phyloP scores from a whole-genome alignment of 2,329 filamentous ascomycete genomes.

The Endoconidiophora laricicola region DNA sequence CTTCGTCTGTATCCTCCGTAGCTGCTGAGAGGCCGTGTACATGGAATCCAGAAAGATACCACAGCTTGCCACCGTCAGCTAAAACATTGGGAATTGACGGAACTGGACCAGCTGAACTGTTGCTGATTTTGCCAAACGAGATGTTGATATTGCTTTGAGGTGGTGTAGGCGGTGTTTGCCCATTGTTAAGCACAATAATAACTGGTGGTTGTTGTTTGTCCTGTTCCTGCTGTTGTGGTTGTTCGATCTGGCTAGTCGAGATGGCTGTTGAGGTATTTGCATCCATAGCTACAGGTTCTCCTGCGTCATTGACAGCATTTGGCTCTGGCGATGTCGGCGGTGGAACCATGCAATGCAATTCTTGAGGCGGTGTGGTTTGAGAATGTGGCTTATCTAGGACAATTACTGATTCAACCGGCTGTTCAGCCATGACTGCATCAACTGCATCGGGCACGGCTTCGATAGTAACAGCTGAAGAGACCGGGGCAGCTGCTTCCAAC shows the following conservation, averaged over 20 bases:
- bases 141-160: constrained; percentile 12
- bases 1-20: neutral
- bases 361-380: constrained; percentile 6
- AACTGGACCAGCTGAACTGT: too few species aligned
- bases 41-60: constrained; percentile 8
- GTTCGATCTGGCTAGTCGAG: neutral
- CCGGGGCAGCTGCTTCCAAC: neutral
- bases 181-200: neutral
- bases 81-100: constrained; percentile 7
- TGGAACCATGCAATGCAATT: too few species aligned
- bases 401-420: too few species aligned
- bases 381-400: neutral
- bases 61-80: constrained; percentile 7
- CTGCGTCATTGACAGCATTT: too few species aligned
- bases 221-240: neutral
- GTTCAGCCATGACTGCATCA: too few species aligned
- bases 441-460: too few species aligned
- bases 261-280: neutral
- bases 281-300: neutral
- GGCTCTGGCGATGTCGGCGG: too few species aligned
- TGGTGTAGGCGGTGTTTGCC: constrained; percentile 11
- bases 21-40: constrained; percentile 8
- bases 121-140: constrained; percentile 1
- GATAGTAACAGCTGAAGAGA: too few species aligned
- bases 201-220: neutral